A percentile compares a stretch with the other conserved stretches of the same genome.
phyloP scores from a whole-genome alignment of 306 rosid genomes.

The Trichosanthes truncata region DNA sequence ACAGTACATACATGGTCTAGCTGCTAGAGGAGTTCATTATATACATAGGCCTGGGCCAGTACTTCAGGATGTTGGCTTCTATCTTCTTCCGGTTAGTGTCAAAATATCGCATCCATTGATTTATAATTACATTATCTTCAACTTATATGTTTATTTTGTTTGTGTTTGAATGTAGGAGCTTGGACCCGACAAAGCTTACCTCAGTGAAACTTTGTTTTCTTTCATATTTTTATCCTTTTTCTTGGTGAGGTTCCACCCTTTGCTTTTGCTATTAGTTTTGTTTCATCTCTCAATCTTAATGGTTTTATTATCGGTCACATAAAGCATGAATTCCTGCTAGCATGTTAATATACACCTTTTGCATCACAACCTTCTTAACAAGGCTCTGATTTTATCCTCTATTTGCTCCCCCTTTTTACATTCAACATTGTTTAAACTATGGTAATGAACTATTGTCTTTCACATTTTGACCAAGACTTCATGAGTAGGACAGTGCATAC shows the following conservation, averaged over 20 bases:
- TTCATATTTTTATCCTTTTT: constrained; percentile 54
- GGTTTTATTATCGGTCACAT: not conserved
- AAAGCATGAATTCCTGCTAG: not conserved
- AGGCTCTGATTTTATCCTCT: not conserved
- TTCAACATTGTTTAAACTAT: not conserved
- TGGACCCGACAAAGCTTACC: constrained; percentile 56
- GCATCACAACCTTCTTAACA: not conserved
- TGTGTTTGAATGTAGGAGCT: constrained; percentile 38
- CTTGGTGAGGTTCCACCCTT: constrained; percentile 35
- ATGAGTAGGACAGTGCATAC: not conserved
- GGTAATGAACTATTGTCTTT: not conserved
- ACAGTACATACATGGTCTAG: constrained; percentile 81
- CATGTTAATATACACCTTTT: not conserved
- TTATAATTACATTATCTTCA: not conserved
- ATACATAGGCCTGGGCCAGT: constrained; percentile 73
- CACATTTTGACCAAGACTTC: not conserved
- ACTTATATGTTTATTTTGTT: constrained; percentile 9
- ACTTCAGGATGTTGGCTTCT: constrained; percentile 82
- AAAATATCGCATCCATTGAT: not conserved
- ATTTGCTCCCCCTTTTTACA: not conserved
- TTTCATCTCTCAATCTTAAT: not conserved
- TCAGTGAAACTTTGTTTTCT: constrained; percentile 65
- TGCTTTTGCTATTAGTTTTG: not conserved
- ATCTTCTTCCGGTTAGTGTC: constrained; percentile 63
- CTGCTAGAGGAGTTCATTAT: constrained; percentile 85